Base-by-base conservation (phyloP, 306 rosid genomes). In the Begonia fuchsioides region DNA sequence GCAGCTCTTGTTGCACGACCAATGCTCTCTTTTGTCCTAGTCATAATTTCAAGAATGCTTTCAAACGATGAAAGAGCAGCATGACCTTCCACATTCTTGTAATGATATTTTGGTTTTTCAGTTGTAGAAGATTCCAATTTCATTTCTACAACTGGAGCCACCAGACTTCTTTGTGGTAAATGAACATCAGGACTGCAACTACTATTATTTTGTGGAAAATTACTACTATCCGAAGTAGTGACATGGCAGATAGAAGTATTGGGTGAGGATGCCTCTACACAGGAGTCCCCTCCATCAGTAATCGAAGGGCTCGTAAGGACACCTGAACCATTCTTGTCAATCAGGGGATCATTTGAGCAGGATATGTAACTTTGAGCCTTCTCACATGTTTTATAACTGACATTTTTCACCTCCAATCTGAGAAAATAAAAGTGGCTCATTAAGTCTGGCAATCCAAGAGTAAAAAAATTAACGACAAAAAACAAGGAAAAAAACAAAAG, bases 1-100 rank as follows among this genome's bases (percentile, higher is more conserved):
- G 97, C 97, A 46, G 76, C 73, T 39, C 87, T 87, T 53, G 97
- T 88, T 17, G 95, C 95, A 62, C 93, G 84, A 64, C 93, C 97
- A 69, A 88, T 88, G 74, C 95, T 74, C 60, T 88, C 97, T 73
- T 88, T 88, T 26, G 95, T 84, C 82, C 97, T 72, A 43, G 81
- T 88, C 75, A 88, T 68, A 14, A 81, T 72, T 61, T 82, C 87
- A 71, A 88, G 82, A 68, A 64, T 74, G 26, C 82, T 73, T 73
- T 84, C 93, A 32, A 88, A 88, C 53, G 87, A 84, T 39, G 72
- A 38, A 66, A 88, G 61, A 62, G 86, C 83, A 62, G 88, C 80
- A 54, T 43, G 74, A 12, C 74, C 81, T 56, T 84, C 95, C 17
- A 71, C 69, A 57, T 83, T 56, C 82, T 62, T 84, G 55, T 90